Conservation (phyloP, 129 eudicot genomes). For the Artemisia tridentata region DNA sequence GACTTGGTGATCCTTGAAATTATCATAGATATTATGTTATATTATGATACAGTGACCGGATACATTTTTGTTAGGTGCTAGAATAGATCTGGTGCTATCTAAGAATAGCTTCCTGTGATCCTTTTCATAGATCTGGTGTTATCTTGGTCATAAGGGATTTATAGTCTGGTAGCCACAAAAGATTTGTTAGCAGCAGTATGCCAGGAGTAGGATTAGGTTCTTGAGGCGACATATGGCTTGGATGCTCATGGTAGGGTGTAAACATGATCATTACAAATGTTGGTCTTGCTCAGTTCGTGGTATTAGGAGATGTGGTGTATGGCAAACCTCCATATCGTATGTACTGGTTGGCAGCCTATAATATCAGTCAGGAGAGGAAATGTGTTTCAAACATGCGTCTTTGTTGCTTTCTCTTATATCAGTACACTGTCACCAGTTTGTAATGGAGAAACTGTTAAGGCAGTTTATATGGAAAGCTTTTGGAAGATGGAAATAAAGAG, state of each 20-base stretch:
- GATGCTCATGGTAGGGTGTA: neutral
- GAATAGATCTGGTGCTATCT: constrained; percentile 12
- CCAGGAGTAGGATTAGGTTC: constrained; percentile 10
- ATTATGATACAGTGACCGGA: neutral
- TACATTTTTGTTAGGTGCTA: neutral
- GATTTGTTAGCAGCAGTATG: constrained; percentile 8
- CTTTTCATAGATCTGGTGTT: no score
- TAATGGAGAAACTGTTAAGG: constrained; percentile 16
- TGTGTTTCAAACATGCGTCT: neutral
- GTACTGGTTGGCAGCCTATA: constrained; percentile 9
- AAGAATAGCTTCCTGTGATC: constrained; percentile 12
- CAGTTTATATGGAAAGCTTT: constrained; percentile 11
- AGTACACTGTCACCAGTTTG: neutral
- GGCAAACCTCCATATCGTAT: neutral
- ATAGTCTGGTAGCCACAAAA: constrained; percentile 6
- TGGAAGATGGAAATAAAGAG: constrained; percentile 26
- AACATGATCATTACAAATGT: neutral
- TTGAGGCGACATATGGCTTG: constrained; percentile 17
- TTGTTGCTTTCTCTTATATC: constrained; percentile 19
- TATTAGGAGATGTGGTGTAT: neutral
- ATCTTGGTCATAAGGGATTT: neutral
- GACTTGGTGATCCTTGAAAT: constrained; percentile 9
- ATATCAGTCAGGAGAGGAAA: neutral
- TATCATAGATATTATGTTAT: neutral
- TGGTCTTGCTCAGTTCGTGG: neutral